phyloP scores from a whole-genome alignment of 768 basidiomycete species.

The Naganishia vaughanmartiniae region DNA sequence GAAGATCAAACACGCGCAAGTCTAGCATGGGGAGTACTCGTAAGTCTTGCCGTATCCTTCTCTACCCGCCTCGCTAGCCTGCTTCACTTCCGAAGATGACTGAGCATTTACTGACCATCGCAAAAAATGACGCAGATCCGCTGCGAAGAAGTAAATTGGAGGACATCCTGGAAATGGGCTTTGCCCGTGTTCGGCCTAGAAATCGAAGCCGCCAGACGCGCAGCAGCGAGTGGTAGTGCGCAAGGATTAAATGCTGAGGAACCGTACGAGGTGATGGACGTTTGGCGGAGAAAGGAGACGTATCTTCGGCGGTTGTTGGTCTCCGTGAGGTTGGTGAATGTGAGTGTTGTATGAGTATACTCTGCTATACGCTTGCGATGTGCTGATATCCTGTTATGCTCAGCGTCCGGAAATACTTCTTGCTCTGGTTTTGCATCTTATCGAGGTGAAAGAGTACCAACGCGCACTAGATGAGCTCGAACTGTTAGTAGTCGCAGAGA shows the following conservation, averaged over 20 bases:
- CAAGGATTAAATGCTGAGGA: not conserved
- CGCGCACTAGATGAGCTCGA: constrained; percentile 82
- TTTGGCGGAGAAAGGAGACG: constrained; percentile 34
- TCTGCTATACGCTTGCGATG: not conserved
- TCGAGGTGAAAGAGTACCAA: constrained; percentile 60
- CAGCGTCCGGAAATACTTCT: constrained; percentile 73
- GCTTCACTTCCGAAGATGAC: not conserved
- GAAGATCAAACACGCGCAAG: constrained; percentile 40
- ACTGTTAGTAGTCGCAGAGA: constrained; percentile 59
- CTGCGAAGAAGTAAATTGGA: constrained; percentile 50
- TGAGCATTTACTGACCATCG: not conserved
- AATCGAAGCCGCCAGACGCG: constrained; percentile 18
- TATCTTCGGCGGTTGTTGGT: constrained; percentile 42
- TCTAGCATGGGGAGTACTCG: constrained; percentile 49
- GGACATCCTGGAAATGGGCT: constrained; percentile 50
- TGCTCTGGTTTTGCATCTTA: constrained; percentile 69
- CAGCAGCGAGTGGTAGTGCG: not conserved
- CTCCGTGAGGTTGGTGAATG: constrained; percentile 40
- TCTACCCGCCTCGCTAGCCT: too few species aligned
- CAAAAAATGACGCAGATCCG: constrained; percentile 38
- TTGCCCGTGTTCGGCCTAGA: constrained; percentile 37
- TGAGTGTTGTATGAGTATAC: constrained; percentile 28
- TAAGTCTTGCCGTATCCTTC: constrained; percentile 25
- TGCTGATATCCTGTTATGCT: not conserved
- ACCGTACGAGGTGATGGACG: constrained; percentile 21